phyloP scores from a whole-genome alignment of 805 yeast genomes.

The Sungouiozyma ichnusensis region DNA sequence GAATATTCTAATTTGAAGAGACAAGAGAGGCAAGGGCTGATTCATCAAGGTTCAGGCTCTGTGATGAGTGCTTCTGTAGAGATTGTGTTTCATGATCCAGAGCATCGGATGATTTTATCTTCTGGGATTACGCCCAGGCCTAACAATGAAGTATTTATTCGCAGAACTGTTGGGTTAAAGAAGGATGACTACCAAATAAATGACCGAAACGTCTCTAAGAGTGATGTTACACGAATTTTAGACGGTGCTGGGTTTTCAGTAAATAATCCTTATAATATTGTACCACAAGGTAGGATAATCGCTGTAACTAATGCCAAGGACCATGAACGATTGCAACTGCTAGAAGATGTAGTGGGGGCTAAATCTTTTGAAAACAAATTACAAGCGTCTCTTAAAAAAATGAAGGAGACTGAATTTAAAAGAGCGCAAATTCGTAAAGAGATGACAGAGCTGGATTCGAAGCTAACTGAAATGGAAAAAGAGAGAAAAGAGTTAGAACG shows the following conservation, averaged over 20 bases:
- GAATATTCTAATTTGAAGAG: slow-evolving; percentile 75
- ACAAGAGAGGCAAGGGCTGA: slow-evolving; percentile 76
- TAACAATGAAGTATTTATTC: slow-evolving; percentile 52
- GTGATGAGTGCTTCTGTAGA: slow-evolving; percentile 92
- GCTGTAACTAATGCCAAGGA: slow-evolving; percentile 84
- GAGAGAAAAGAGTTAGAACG: slow-evolving; percentile 69
- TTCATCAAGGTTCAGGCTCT: slow-evolving; percentile 76
- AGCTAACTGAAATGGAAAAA: slow-evolving; percentile 67
- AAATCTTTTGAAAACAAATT: slow-evolving; percentile 76
- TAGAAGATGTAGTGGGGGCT: slow-evolving; percentile 94
- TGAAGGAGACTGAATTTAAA: slow-evolving; percentile 61
- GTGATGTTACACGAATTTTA: slow-evolving; percentile 69
- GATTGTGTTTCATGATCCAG: slow-evolving; percentile 72
- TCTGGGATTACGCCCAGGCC: slow-evolving; percentile 25
- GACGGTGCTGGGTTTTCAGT: slow-evolving; percentile 90
- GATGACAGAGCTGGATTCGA: slow-evolving; percentile 54
- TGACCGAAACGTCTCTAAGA: slow-evolving; percentile 64
- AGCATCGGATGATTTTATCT: slow-evolving; percentile 56
- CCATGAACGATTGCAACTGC: slow-evolving; percentile 59
- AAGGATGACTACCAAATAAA: slow-evolving; percentile 86
- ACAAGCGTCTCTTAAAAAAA: slow-evolving; percentile 68
- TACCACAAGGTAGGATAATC: slow-evolving; percentile 91
- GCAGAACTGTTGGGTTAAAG: slow-evolving; percentile 88
- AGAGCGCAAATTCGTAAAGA: slow-evolving; percentile 66
- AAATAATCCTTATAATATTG: slow-evolving; percentile 88